A percentile compares a stretch with the other conserved stretches of the same genome.
Conservation (phyloP, 1,139 yeast species). For the Nakaseomyces sp. region DNA sequence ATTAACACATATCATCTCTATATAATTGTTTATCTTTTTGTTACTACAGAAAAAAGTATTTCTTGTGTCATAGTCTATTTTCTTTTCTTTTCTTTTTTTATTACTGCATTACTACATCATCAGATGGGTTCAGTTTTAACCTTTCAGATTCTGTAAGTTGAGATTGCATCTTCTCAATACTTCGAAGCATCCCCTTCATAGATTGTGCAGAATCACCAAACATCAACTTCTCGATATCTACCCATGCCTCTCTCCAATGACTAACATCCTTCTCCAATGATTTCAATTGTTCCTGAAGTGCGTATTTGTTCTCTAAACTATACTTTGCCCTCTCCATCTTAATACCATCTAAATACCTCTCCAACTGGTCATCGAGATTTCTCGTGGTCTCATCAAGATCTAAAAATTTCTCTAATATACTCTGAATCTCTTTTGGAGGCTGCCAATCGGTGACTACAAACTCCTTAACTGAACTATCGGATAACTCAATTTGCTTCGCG, state of each 20-base stretch:
- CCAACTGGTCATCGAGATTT: conserved; percentile 13
- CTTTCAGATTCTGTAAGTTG: conserved; percentile 3
- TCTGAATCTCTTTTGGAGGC: conserved; percentile 19
- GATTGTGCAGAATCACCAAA: conserved; percentile 29
- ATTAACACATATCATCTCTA: no score
- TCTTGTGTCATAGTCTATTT: background rate
- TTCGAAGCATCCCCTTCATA: conserved; percentile 24
- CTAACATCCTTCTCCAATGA: conserved; percentile 23
- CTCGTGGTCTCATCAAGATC: conserved; percentile 14
- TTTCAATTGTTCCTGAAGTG: conserved; percentile 19
- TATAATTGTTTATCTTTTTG: no score
- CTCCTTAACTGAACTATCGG: conserved; percentile 16
- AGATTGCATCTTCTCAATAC: conserved; percentile 13
- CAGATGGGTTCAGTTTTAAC: background rate
- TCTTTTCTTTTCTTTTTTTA: background rate
- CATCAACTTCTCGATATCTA: conserved; percentile 25
- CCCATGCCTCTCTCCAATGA: conserved; percentile 29
- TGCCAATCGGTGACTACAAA: conserved; percentile 19
- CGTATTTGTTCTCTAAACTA: conserved; percentile 25
- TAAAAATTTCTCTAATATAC: conserved; percentile 18
- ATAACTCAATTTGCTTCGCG: conserved; percentile 22
- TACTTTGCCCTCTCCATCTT: conserved; percentile 28
- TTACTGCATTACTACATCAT: background rate
- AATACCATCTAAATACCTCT: conserved; percentile 22
- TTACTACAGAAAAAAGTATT: no score